Conservation (phyloP, 2,329 filamentous ascomycete species). For the Colletotrichum sp. region DNA sequence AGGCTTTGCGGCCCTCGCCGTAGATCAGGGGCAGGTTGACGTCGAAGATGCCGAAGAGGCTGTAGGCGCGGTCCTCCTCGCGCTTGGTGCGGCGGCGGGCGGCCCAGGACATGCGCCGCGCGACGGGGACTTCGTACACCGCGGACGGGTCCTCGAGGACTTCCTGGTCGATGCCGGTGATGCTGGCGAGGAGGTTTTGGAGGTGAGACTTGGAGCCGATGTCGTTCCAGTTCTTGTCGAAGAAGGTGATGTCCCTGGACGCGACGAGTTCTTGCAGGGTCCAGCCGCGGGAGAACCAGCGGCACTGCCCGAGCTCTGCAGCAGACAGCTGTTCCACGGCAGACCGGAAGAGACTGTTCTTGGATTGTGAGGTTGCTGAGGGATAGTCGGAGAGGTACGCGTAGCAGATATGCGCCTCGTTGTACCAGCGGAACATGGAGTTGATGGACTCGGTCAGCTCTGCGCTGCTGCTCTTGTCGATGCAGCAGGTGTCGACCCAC, state of each 20-base stretch:
- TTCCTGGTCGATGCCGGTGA: background rate
- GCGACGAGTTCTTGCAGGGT: background rate
- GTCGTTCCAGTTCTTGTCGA: background rate
- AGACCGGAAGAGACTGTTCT: background rate
- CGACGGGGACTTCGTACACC: background rate
- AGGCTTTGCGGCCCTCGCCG: background rate
- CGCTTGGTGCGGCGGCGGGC: background rate
- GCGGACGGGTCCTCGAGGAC: background rate
- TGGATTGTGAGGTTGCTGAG: background rate
- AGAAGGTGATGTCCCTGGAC: background rate
- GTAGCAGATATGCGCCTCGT: conserved; percentile 23
- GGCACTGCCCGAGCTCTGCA: background rate
- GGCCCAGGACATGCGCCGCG: background rate
- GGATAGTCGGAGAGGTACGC: background rate
- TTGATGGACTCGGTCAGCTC: conserved; percentile 27
- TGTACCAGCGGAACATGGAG: conserved; percentile 33
- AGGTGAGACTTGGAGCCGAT: background rate
- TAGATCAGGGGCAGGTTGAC: background rate
- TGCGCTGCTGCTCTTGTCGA: background rate
- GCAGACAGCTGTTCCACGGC: background rate
- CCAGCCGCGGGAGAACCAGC: background rate
- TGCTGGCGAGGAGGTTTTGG: background rate
- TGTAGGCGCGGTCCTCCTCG: background rate
- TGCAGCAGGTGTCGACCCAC: background rate
- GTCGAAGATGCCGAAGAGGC: background rate